phyloP scores from a whole-genome alignment of 2,329 filamentous ascomycete species.

The Cordyceps tenuipes region DNA sequence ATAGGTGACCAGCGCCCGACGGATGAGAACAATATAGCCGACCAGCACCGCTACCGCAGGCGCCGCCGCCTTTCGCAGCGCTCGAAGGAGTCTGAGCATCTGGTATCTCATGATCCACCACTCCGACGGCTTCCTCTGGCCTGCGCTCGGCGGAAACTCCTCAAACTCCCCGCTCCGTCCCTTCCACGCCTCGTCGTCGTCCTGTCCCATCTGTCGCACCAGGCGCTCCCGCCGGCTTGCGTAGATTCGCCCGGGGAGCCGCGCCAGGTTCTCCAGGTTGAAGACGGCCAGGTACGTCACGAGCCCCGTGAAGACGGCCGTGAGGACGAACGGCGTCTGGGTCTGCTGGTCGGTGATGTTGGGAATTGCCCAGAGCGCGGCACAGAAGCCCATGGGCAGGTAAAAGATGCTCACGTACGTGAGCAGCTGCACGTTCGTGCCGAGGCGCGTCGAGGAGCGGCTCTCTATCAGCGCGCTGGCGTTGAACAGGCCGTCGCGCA shows the following conservation, averaged over 20 bases:
- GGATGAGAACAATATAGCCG: no score
- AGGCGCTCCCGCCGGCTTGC: neutral
- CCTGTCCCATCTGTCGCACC: neutral
- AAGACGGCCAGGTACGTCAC: neutral
- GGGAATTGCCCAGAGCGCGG: slow-evolving; percentile 10
- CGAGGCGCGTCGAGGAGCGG: slow-evolving; percentile 17
- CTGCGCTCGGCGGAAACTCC: neutral
- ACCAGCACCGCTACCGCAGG: no score
- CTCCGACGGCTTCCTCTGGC: neutral
- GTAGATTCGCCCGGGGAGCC: neutral
- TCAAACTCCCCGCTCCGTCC: neutral
- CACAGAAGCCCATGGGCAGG: slow-evolving; percentile 27
- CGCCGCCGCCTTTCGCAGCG: no score
- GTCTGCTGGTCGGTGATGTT: neutral
- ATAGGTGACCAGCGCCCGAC: no score
- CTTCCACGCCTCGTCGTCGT: neutral
- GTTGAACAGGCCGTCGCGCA: neutral
- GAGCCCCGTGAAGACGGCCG: neutral
- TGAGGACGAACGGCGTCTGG: neutral
- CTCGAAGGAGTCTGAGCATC: neutral
- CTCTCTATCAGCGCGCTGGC: neutral
- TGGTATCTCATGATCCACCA: neutral
- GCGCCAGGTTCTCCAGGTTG: neutral
- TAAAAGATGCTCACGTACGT: slow-evolving; percentile 34
- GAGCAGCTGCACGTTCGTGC: slow-evolving; percentile 29